Base-by-base conservation (phyloP, 2,329 filamentous ascomycete genomes). In the Plectosphaerella plurivora region DNA sequence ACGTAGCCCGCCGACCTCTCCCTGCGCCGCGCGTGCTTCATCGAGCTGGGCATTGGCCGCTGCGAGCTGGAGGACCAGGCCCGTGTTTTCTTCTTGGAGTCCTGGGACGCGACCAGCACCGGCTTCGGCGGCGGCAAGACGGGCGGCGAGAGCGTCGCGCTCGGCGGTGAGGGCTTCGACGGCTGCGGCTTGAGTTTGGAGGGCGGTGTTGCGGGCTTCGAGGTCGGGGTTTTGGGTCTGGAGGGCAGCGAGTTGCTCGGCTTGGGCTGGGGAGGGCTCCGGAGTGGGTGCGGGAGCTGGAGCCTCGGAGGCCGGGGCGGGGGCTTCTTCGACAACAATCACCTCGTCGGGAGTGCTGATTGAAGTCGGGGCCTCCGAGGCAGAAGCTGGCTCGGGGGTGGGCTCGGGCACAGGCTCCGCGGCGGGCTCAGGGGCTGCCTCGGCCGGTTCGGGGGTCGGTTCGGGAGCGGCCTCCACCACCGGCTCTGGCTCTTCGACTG, bases 21-120 rank as follows among this genome's bases (percentile, higher is more conserved):
- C 52, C 37, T 49, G 49, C 9, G 50, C 53, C 10, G 54, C 54
- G 20, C 49, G 53, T 4, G 55, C 50, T 3, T 50, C 54, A 2
- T 57, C 52, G 7, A 57, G 56, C 39, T 54, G 52, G 5, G 52
- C 42, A 48, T 54, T 57, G 41, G 54, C 52, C 12, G 50, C 52
- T 11, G 47, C 50, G 14, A 57, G 56, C 46, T 55, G 54, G 5
- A 52, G 42, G 16, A 42, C 48, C 36, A 57, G 41, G 12, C 47
- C 35, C 7, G 45, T 47, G 44, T 57, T 57, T 18, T 57, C 54
- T 15, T 53, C 47, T 6, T 51, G 56, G 12, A 57, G 54, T 25
- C 41, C 44, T n/a, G 56, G 45, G 8, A 49, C 44, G 20, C 47
- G 50, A 9, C 28, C 46, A n/a, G 50, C 56, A 20, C 55, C 54